Percentiles rank a stretch among this genome's conserved stretches.
Conservation (phyloP, 495 filamentous ascomycete species). For the Penicillium bialowiezense region DNA sequence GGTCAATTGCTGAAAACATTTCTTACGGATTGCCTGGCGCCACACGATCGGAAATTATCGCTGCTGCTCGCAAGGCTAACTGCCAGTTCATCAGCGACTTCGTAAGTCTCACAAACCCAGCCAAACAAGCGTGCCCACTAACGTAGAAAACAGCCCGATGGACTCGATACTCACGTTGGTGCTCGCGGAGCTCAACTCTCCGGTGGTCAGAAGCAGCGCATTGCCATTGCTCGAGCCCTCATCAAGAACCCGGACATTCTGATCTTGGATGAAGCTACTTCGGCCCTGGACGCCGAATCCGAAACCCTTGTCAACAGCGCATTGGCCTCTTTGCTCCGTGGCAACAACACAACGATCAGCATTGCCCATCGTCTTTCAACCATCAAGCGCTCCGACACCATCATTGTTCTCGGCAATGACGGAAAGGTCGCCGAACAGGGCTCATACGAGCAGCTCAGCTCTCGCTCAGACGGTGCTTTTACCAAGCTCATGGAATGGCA, state of each 20-base stretch:
- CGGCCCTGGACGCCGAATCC: conserved; percentile 93
- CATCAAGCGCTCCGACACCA: conserved; percentile 89
- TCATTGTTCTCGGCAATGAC: conserved; percentile 82
- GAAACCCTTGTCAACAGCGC: conserved; percentile 95
- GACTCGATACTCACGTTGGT: conserved; percentile 90
- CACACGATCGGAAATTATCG: conserved; percentile 74
- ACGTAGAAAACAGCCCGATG: conserved; percentile 61
- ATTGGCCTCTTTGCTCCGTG: conserved; percentile 71
- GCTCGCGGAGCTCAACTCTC: conserved; percentile 91
- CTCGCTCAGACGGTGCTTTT: conserved; percentile 74
- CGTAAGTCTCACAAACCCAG: conserved; percentile 38
- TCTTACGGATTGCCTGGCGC: conserved; percentile 85
- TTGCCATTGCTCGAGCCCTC: conserved; percentile 91
- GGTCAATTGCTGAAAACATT: conserved; percentile 95
- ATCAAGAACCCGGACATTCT: conserved; percentile 96
- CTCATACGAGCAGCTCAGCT: conserved; percentile 71
- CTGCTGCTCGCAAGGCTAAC: conserved; percentile 90
- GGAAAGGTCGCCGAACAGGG: conserved; percentile 90
- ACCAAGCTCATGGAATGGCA: conserved; percentile 99
- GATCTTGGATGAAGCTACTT: conserved; percentile 92
- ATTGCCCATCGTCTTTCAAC: conserved; percentile 95
- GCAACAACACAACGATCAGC: conserved; percentile 91
- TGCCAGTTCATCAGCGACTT: conserved; percentile 96
- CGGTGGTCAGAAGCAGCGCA: conserved; percentile 95
- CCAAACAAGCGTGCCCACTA: conserved; percentile 10